phyloP scores from a whole-genome alignment of 805 yeast species.

The Candida manassasensis region DNA sequence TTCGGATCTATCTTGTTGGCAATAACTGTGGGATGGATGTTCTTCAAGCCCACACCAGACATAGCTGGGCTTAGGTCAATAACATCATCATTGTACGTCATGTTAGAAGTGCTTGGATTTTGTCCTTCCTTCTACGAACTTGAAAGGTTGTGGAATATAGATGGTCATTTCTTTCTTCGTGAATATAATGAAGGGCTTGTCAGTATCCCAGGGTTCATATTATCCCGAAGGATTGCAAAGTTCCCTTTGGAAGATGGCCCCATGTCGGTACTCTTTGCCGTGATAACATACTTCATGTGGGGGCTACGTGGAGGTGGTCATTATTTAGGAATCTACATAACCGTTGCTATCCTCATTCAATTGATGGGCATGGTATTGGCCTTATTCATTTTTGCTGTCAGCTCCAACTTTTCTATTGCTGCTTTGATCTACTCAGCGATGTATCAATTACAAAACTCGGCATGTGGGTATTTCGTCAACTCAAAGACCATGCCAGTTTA shows the following conservation, averaged over 20 bases:
- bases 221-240: constrained; percentile 63
- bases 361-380: constrained; percentile 55
- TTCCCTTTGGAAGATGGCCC: constrained; percentile 65
- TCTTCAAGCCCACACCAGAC: constrained; percentile 56
- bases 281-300: constrained; percentile 70
- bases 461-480: constrained; percentile 78
- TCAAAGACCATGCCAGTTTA: constrained; percentile 74
- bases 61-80: constrained; percentile 62
- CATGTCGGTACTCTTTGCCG: constrained; percentile 53
- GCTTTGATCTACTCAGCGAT: constrained; percentile 55
- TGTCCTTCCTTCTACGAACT: constrained; percentile 36
- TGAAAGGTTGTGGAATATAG: constrained; percentile 35
- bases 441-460: constrained; percentile 69
- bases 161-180: constrained; percentile 37
- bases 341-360: constrained; percentile 51
- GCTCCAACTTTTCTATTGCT: constrained; percentile 59
- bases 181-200: constrained; percentile 71
- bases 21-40: constrained; percentile 68
- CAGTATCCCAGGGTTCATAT: constrained; percentile 59
- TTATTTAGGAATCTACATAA: constrained; percentile 60
- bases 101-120: constrained; percentile 38
- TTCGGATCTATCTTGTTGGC: constrained; percentile 49
- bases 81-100: constrained; percentile 34
- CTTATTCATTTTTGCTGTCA: constrained; percentile 47
- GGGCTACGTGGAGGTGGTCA: constrained; percentile 49